Base-by-base conservation (phyloP, 768 basidiomycete species). In the Calvatia gigantea region DNA sequence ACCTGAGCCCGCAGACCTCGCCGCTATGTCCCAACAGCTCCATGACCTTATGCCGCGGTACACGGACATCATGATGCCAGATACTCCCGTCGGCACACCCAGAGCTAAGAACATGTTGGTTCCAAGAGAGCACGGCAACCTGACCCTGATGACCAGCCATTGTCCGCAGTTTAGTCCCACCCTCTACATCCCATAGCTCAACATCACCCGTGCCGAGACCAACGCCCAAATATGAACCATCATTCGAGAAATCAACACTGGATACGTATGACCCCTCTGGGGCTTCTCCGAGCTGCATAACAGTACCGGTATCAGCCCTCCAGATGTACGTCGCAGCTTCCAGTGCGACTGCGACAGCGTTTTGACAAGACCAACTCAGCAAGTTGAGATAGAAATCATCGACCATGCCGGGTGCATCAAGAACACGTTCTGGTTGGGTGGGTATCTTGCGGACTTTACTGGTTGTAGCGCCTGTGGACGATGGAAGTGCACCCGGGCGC, bases 321-420 rank as follows among this genome's bases (percentile, higher is more conserved):
- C 96, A 99, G 54, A 97, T 84, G 71, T 96, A 99, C 1, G 90
- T 94, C 45, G 80, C 80, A 39, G 89, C 85, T 42, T 86, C 90
- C 9, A 99, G 81, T 0, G 90, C 96, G 53, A 99, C 95, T 2
- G 90, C 94, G 9, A 99, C 84, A 25, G 86, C 73, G 69, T 98
- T 98, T 61, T 82, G 82, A 38, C 79, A 80, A 32, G 89, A 89
- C 97, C 97, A 99, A 15, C 87, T 81, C 49, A 98, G 69, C 50
- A 99, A 77, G 69, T 98, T 99, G 65, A 99, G 84, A 66, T 99
- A 99, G 69, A 96, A 99, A 69, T 99, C 97, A 61, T 98, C 94
- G 8, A 86, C 79, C 79, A 91, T 86, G 5, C 92, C 92, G 1
- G 94, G 94, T 0, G 96, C 96, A 62, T 98, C 97, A 8, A 99